phyloP scores from a whole-genome alignment of 495 filamentous ascomycete genomes.

The Trichoderma gamsii region DNA sequence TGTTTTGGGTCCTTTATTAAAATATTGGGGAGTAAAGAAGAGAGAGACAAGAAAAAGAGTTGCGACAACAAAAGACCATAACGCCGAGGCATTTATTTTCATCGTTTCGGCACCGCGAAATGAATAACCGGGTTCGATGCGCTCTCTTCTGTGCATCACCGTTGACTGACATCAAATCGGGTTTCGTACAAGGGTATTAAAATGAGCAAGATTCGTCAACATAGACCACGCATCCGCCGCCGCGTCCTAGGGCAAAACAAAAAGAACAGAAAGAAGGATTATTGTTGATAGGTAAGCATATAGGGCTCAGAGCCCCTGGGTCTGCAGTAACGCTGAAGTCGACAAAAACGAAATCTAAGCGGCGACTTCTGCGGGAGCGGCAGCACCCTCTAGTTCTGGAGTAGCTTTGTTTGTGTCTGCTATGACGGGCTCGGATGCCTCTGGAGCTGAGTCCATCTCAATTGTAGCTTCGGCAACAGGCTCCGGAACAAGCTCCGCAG shows the following conservation, averaged over 20 bases:
- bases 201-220: conserved; percentile 11
- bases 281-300: too few species aligned
- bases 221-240: not conserved
- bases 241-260: not conserved
- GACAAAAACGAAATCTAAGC: not conserved
- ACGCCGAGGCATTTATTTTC: conserved; percentile 7
- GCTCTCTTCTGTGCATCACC: not conserved
- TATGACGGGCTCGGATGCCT: not conserved
- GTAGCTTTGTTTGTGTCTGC: not conserved
- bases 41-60: not conserved
- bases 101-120: conserved; percentile 9
- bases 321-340: not conserved
- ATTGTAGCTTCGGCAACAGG: not conserved
- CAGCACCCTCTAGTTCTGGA: conserved; percentile 5
- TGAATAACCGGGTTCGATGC: not conserved
- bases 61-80: not conserved
- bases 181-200: conserved; percentile 13
- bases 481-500: not conserved
- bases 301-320: not conserved
- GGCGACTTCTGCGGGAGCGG: conserved; percentile 3
- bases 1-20: conserved; percentile 3
- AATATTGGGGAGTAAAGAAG: not conserved
- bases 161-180: not conserved
- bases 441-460: not conserved
- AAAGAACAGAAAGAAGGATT: not conserved